Evolutionary conservation across 495 filamentous ascomycete genomes (phyloP).

Genomic region (Aspergillus sparsus): DNA sequence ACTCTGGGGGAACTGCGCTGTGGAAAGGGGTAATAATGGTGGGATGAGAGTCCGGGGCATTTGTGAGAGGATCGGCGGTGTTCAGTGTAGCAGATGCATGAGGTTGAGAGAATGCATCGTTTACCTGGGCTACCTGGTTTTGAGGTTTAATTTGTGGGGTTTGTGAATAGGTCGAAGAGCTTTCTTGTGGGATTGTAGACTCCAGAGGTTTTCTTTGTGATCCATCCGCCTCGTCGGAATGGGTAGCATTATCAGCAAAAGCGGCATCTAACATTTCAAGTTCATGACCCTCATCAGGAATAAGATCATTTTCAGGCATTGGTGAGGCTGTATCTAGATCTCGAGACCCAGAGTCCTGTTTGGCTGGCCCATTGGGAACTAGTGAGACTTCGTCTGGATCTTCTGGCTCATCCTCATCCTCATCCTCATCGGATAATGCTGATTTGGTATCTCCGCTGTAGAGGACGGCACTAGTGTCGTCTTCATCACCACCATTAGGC

Average conservation of each 20-base stretch:
- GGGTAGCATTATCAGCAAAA: not conserved
- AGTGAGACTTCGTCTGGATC: constrained; percentile 50
- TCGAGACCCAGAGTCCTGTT: constrained; percentile 8
- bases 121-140: no score
- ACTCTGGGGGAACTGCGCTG: not conserved
- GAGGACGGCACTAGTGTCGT: not conserved
- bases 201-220: not conserved
- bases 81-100: no score
- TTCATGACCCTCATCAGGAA: constrained; percentile 16
- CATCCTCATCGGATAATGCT: constrained; percentile 26
- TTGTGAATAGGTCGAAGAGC: no score
- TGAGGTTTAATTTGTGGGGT: no score
- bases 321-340: constrained; percentile 6
- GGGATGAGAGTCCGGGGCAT: no score
- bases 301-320: constrained; percentile 17
- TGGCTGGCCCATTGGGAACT: constrained; percentile 43
- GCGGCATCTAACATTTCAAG: constrained; percentile 15
- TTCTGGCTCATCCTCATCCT: constrained; percentile 31
- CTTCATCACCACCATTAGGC: constrained; percentile 27
- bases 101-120: no score
- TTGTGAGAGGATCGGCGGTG: no score
- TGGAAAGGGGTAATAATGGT: no score
- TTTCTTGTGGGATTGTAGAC: no score
- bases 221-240: constrained; percentile 4
- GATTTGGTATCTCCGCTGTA: constrained; percentile 29